Base-by-base conservation (phyloP, 306 rosid species). In the Fragaria nilgerrensis region DNA sequence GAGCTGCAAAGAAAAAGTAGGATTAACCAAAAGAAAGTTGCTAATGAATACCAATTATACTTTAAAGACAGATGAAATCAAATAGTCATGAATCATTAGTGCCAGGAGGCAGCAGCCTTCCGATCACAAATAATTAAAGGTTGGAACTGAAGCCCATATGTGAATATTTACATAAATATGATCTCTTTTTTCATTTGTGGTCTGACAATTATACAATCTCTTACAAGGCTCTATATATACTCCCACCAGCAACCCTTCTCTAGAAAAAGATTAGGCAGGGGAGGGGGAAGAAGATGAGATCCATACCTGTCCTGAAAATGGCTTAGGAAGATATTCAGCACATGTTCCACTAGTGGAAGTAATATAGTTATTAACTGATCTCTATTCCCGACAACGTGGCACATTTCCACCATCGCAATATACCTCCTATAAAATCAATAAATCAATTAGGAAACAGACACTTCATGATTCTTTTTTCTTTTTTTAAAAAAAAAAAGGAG, bases 321-420 rank as follows among this genome's bases (percentile, higher is more conserved):
- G 80, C 86, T 77, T 68, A 90, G 97, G 70, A 92, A 59, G 77
- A 92, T 82, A 82, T 95, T 92, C 56, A 95, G 87, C 52, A 92
- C 85, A 39, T 90, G 92, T 69, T 95, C 97, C 5, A 91, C 85
- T 13, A 92, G 88, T 3, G 97, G 96, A 65, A 92, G 92, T 80
- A 89, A 74, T 52, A 95, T 82, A 75, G 82, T 69, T 72, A 95
- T 86, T 72, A 95, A 81, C 81, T 87, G 91, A 78, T 89, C 96
- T 77, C 89, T 84, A 56, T 82, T 85, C 76, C 93, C 92, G 75
- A 92, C 92, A 84, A 89, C 89, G 72, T 89, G 92, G 78, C 98
- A 92, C 97, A 95, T 92, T 83, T 94, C 98, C 50, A 90, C 88
- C 98, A 92, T 90, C 15, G 97, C 98, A 68, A 88, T 79, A 78